Evolutionary conservation across 2,329 filamentous ascomycete genomes (phyloP), one percentile per base, ranked within the genome.

Genomic region (Nemania sp.): DNA sequence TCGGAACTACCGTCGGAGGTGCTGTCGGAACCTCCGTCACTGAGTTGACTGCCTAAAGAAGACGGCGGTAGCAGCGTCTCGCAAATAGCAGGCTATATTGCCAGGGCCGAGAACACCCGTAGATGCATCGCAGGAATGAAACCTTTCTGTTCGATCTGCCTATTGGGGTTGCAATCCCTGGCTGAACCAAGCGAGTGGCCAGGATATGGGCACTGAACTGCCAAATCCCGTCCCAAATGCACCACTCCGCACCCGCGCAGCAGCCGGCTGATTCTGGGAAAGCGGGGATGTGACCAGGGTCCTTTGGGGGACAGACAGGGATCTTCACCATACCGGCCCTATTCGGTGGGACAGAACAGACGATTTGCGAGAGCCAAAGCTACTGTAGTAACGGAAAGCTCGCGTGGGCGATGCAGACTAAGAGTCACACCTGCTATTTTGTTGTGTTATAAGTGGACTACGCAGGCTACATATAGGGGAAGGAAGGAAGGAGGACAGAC

Each of bases 231-330:
- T n/a, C 43, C 54, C 50, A 47, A 59, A 57, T 52, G 37, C 36
- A 56, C 46, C 24, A 44, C 39, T 53, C 49, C 41, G 33, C 48
- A 53, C 51, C 42, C 43, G 33, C 15, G 14, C 36, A 39, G 33
- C 42, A 51, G 17, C 56, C 53, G 56, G 46, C 45, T 59, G 56
- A 56, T 41, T n/a, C 54, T 49, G 39, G 54, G 43, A 52, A 56
- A 48, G 37, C 37, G 48, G 52, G 28, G 20, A 40, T 17, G n/a
- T 20, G 12, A 30, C 42, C 41, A 26, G 52, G 41, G 31, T 6
- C 1, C 30, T 15, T 9, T 23, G 20, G 46, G 51, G 41, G 42
- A 20, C 40, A 11, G 6, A 31, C 31, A 45, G 49, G 53, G 53
- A 36, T 33, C 19, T 2, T 11, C 6, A 12, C 6, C 26, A 28